Conservation (phyloP, 2,329 filamentous ascomycete genomes). For the Apiospora rasikravindrae region DNA sequence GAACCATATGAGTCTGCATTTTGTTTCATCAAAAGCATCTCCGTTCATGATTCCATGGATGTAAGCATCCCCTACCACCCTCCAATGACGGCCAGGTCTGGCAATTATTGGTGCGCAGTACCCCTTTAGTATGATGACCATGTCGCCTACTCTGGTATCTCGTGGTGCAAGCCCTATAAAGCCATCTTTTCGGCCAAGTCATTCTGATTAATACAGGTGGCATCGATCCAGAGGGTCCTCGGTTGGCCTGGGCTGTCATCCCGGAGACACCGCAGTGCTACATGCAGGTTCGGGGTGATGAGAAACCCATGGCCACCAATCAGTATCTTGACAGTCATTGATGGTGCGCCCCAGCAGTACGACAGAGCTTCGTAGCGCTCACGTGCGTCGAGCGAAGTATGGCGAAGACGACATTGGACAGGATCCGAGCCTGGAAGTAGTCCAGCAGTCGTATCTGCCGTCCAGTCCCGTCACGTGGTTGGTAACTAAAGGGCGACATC, state of each 20-base stretch:
- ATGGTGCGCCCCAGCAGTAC: slow-evolving; percentile 23
- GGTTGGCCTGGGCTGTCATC: not conserved
- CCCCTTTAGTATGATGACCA: too few species aligned
- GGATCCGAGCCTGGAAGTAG: slow-evolving; percentile 20
- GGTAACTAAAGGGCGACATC: slow-evolving; percentile 16
- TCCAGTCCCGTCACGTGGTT: not conserved
- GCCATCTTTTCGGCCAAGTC: too few species aligned
- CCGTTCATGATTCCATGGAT: too few species aligned
- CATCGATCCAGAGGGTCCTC: not conserved
- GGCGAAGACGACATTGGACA: slow-evolving; percentile 23
- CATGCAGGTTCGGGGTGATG: slow-evolving; percentile 25
- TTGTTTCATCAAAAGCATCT: too few species aligned
- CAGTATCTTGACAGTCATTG: slow-evolving; percentile 20
- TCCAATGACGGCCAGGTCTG: too few species aligned
- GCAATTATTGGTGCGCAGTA: too few species aligned
- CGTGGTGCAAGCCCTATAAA: too few species aligned
- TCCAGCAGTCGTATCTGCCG: slow-evolving; percentile 24
- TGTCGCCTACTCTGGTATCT: too few species aligned
- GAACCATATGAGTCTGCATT: too few species aligned
- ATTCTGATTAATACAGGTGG: slow-evolving; percentile 22
- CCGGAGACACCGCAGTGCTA: slow-evolving; percentile 20
- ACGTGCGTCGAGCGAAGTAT: slow-evolving; percentile 20
- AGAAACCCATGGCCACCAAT: slow-evolving; percentile 21
- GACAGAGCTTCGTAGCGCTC: slow-evolving; percentile 25
- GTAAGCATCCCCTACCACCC: too few species aligned